Conservation (phyloP, 495 filamentous ascomycete species). For the Eremomyces bilateralis region DNA sequence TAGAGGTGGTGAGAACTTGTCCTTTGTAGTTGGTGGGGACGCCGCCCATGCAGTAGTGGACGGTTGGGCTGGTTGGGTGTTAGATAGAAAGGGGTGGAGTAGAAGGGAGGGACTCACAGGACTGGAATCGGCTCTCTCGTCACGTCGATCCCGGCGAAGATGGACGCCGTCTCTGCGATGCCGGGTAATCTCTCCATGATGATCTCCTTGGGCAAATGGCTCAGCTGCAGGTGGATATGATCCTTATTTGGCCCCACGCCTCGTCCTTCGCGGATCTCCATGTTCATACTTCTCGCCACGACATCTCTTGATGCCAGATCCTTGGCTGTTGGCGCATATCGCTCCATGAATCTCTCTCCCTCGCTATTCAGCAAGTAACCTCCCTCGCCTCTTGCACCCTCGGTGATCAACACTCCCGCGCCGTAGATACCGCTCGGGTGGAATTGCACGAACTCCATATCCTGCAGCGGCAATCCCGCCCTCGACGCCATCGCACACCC, state of each 20-base stretch:
- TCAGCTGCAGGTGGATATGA: constrained; percentile 93
- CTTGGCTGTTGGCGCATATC: constrained; percentile 93
- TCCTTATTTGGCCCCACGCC: constrained; percentile 93
- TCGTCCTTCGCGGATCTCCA: constrained; percentile 93
- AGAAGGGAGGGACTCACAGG: constrained; percentile 20
- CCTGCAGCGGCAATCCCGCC: constrained; percentile 93
- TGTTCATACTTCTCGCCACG: constrained; percentile 89
- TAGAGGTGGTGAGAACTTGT: constrained; percentile 74
- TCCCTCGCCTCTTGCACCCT: constrained; percentile 95
- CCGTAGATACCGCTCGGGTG: constrained; percentile 98
- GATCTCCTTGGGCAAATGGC: constrained; percentile 73
- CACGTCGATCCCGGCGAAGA: constrained; percentile 94
- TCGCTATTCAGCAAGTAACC: constrained; percentile 91
- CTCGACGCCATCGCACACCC: constrained; percentile 98
- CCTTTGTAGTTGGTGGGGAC: constrained; percentile 95
- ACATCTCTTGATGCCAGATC: constrained; percentile 92
- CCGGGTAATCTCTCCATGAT: constrained; percentile 92
- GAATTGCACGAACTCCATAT: constrained; percentile 99
- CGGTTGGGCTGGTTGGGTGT: constrained; percentile 35
- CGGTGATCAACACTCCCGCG: constrained; percentile 93
- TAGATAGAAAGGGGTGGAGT: background rate
- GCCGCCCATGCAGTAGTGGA: constrained; percentile 99
- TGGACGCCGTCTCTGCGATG: constrained; percentile 94
- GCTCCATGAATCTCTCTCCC: constrained; percentile 98
- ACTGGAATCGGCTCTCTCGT: constrained; percentile 94